Evolutionary conservation across 805 yeast species (phyloP).

Genomic region (Saccharomycopsis schoenii): DNA sequence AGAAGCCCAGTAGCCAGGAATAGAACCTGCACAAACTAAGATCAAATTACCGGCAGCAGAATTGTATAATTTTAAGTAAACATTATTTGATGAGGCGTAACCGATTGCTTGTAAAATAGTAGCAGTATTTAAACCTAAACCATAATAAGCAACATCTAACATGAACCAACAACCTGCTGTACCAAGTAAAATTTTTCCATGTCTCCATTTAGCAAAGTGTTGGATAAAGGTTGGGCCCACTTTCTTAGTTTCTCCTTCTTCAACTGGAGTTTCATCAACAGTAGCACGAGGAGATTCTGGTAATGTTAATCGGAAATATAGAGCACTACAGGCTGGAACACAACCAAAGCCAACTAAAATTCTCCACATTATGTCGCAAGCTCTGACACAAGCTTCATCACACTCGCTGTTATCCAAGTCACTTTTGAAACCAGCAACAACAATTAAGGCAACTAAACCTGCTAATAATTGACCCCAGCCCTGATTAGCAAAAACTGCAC

Average conservation of each 20-base stretch:
- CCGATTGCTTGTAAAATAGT: constrained; percentile 75
- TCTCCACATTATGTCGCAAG: constrained; percentile 95
- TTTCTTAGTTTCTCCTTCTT: constrained; percentile 54
- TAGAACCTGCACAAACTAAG: constrained; percentile 84
- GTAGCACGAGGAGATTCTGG: constrained; percentile 93
- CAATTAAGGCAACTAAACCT: constrained; percentile 70
- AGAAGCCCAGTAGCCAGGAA: constrained; percentile 83
- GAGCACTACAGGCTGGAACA: constrained; percentile 77
- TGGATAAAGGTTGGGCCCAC: constrained; percentile 61
- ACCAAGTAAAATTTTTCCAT: constrained; percentile 74
- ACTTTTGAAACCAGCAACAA: constrained; percentile 67
- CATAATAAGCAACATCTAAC: constrained; percentile 86
- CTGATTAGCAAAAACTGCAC: constrained; percentile 92
- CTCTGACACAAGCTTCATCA: constrained; percentile 55
- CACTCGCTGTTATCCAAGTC: constrained; percentile 52
- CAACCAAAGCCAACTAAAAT: constrained; percentile 80
- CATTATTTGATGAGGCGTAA: constrained; percentile 60
- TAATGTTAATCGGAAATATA: constrained; percentile 85
- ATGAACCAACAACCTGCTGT: constrained; percentile 89
- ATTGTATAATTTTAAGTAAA: constrained; percentile 63
- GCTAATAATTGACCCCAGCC: constrained; percentile 92
- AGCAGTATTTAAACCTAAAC: constrained; percentile 77
- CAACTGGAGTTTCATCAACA: constrained; percentile 44
- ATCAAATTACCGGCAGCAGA: constrained; percentile 88
- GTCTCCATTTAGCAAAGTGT: constrained; percentile 82